Percentiles rank a stretch among this genome's conserved stretches.
phyloP scores from a whole-genome alignment of 306 rosid genomes.

The Sindora glabra region DNA sequence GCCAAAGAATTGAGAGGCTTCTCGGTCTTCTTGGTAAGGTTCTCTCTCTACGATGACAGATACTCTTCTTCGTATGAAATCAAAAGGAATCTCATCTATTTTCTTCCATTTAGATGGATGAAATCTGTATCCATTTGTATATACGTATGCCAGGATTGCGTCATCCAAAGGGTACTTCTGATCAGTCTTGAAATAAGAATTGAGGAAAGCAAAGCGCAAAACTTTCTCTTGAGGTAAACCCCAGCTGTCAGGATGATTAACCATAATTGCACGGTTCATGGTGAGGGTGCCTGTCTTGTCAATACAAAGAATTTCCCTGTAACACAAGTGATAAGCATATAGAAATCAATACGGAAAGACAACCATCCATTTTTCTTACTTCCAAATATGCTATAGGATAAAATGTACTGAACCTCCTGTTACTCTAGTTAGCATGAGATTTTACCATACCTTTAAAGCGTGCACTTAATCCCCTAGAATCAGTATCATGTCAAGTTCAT shows the following conservation, averaged over 20 bases:
- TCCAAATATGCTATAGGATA: no score
- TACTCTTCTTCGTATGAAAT: slow-evolving; percentile 76
- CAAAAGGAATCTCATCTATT: slow-evolving; percentile 77
- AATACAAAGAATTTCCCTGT: slow-evolving; percentile 80
- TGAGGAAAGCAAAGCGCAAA: slow-evolving; percentile 62
- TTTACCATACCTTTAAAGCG: no score
- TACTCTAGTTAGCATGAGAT: no score
- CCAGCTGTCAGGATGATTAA: slow-evolving; percentile 37
- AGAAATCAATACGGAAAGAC: no score
- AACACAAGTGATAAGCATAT: background rate
- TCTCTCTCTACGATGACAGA: slow-evolving; percentile 60
- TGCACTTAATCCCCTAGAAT: no score
- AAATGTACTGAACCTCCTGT: no score
- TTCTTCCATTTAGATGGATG: slow-evolving; percentile 78
- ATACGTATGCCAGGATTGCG: slow-evolving; percentile 68
- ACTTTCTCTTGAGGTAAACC: slow-evolving; percentile 53
- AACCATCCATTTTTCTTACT: no score
- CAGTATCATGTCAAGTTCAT: no score
- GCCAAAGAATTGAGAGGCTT: slow-evolving; percentile 18
- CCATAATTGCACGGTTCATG: slow-evolving; percentile 72
- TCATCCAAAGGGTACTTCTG: slow-evolving; percentile 83
- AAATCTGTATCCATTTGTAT: slow-evolving; percentile 65
- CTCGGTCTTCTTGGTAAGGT: slow-evolving; percentile 11
- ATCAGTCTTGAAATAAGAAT: slow-evolving; percentile 70
- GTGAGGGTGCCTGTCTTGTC: slow-evolving; percentile 88